A percentile compares a stretch with the other conserved stretches of the same genome.
Conservation (phyloP, 1,284 basidiomycete genomes). For the Ganoderma resinaceum region DNA sequence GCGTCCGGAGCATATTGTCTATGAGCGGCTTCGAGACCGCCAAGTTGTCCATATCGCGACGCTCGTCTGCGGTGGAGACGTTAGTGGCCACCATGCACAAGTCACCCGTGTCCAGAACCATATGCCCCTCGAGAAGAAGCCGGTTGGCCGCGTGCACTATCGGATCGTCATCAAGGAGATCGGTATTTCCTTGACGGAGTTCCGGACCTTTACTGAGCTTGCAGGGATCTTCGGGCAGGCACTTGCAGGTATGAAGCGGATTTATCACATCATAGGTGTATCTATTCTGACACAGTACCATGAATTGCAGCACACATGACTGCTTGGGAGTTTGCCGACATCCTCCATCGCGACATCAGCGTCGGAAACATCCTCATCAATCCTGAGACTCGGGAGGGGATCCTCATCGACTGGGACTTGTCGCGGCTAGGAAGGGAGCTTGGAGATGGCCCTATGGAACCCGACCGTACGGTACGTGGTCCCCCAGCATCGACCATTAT, state of each 20-base stretch:
- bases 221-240: not conserved
- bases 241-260: not conserved
- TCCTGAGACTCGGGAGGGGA: not conserved
- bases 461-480: not conserved
- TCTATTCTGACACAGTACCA: too few relatives aligned
- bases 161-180: slow-evolving; percentile 11
- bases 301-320: not conserved
- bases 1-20: slow-evolving; percentile 17
- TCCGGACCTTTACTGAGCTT: slow-evolving; percentile 5
- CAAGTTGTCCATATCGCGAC: too few relatives aligned
- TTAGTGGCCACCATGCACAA: slow-evolving; percentile 11
- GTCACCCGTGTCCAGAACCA: slow-evolving; percentile 5
- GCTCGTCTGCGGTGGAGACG: slow-evolving; percentile 20
- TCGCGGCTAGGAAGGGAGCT: slow-evolving; percentile 7
- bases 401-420: slow-evolving; percentile 24
- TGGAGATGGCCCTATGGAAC: not conserved
- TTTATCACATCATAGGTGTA: too few relatives aligned
- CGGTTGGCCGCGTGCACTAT: slow-evolving; percentile 13
- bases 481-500: too few relatives aligned
- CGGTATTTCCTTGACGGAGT: not conserved
- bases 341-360: slow-evolving; percentile 22
- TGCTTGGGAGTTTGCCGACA: slow-evolving; percentile 5
- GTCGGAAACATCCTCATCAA: slow-evolving; percentile 20
- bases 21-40: slow-evolving; percentile 10
- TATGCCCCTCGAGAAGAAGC: not conserved